Conservation (phyloP, 2,329 filamentous ascomycete species). For the Diaporthe sp. region DNA sequence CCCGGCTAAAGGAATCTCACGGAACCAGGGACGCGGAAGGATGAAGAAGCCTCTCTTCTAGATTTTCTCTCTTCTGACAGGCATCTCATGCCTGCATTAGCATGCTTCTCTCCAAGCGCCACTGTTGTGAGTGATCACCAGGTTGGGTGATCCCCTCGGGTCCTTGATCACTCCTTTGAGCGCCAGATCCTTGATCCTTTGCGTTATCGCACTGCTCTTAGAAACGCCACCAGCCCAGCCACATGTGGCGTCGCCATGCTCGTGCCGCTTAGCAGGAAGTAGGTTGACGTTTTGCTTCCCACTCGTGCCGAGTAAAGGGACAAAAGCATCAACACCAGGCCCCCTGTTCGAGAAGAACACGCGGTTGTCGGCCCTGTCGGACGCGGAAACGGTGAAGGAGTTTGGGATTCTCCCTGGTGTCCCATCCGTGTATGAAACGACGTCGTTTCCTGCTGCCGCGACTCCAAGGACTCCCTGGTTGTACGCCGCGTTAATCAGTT, state of each 20-base stretch:
- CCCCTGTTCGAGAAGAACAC: not conserved
- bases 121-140: not conserved
- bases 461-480: not conserved
- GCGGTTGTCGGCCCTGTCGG: not conserved
- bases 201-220: not conserved
- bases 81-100: not conserved
- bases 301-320: not conserved
- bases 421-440: too few species aligned
- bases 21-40: not conserved
- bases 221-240: not conserved
- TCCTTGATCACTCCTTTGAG: not conserved
- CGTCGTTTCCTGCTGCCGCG: not conserved
- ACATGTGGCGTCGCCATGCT: not conserved
- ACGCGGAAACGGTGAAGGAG: not conserved
- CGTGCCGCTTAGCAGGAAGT: not conserved
- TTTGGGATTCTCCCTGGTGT: not conserved
- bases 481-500: not conserved
- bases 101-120: not conserved
- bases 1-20: not conserved
- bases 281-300: not conserved
- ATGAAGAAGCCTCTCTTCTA: not conserved
- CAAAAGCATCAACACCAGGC: not conserved
- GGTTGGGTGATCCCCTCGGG: not conserved
- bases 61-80: not conserved
- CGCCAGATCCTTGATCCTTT: constrained; percentile 1